A percentile compares a stretch with the other conserved stretches of the same genome.
Evolutionary conservation across 495 filamentous ascomycete genomes (phyloP).

Genomic region (Tetracladium setigerum): DNA sequence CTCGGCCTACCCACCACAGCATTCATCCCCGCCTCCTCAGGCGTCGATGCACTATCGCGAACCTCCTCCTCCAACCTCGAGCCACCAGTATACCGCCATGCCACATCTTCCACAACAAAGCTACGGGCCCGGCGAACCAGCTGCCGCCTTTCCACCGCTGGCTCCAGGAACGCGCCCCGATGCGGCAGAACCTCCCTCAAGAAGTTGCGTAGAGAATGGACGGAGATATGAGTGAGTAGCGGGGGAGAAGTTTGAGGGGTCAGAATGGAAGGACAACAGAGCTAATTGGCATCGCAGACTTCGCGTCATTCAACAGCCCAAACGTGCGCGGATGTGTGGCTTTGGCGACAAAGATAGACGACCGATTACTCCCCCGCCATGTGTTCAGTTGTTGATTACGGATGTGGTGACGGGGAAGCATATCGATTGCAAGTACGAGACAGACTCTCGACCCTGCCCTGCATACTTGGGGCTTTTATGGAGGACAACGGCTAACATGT

Average conservation of each 20-base stretch:
- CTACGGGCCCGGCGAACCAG: no score
- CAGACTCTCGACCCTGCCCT: neutral
- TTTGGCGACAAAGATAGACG: constrained; percentile 99
- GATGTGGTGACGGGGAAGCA: constrained; percentile 78
- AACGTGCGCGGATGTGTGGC: constrained; percentile 95
- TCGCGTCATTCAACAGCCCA: constrained; percentile 83
- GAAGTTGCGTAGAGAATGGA: constrained; percentile 4
- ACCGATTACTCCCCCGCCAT: constrained; percentile 93
- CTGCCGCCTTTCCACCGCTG: neutral
- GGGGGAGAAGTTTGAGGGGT: no score
- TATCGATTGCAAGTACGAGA: constrained; percentile 76
- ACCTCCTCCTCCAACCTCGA: no score
- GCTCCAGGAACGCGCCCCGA: constrained; percentile 3
- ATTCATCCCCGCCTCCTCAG: no score
- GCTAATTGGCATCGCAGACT: constrained; percentile 46
- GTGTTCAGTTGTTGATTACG: constrained; percentile 74
- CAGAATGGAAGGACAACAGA: no score
- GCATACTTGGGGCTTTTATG: neutral
- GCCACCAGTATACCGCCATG: no score
- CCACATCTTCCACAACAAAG: no score
- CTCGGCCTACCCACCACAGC: no score
- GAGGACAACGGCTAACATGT: constrained; percentile 6
- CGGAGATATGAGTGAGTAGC: constrained; percentile 16
- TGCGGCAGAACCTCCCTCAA: constrained; percentile 2
- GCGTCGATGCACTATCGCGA: no score